Conservation (phyloP, 2,329 filamentous ascomycete genomes). For the Exophiala sp. region DNA sequence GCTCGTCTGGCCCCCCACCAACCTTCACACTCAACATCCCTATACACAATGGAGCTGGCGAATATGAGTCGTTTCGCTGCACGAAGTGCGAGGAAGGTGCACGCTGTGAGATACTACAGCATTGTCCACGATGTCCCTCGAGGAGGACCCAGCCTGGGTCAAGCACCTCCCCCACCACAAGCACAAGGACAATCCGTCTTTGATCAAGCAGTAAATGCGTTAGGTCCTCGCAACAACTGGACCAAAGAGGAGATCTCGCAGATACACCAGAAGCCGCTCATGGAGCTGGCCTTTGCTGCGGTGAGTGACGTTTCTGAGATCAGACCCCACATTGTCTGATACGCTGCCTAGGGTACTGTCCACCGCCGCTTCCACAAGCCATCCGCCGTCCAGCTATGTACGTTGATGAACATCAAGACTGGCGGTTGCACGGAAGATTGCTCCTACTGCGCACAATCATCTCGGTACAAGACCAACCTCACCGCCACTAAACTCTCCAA, state of each 20-base stretch:
- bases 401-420: conserved; percentile 94
- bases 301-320: conserved; percentile 45
- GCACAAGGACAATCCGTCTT: conserved; percentile 29
- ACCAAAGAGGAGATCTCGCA: conserved; percentile 75
- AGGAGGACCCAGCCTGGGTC: conserved; percentile 16
- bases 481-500: conserved; percentile 70
- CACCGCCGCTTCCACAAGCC: conserved; percentile 85
- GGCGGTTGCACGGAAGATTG: conserved; percentile 91
- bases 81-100: conserved; percentile 13
- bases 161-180: conserved; percentile 20
- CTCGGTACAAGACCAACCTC: conserved; percentile 72
- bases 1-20: too few relatives aligned
- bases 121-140: conserved; percentile 29
- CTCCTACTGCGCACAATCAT: conserved; percentile 87
- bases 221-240: conserved; percentile 67
- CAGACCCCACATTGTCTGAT: background rate
- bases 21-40: too few relatives aligned
- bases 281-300: conserved; percentile 72
- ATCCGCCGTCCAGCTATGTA: conserved; percentile 83
- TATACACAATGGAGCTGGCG: conserved; percentile 29
- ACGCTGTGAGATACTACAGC: conserved; percentile 23
- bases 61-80: conserved; percentile 21
- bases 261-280: conserved; percentile 77
- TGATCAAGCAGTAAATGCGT: conserved; percentile 57
- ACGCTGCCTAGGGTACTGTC: conserved; percentile 59